Evolutionary conservation across 371 early-diverging fungal species (phyloP), one percentile per base, ranked within the genome.

Genomic region (Mucor racemosus): DNA sequence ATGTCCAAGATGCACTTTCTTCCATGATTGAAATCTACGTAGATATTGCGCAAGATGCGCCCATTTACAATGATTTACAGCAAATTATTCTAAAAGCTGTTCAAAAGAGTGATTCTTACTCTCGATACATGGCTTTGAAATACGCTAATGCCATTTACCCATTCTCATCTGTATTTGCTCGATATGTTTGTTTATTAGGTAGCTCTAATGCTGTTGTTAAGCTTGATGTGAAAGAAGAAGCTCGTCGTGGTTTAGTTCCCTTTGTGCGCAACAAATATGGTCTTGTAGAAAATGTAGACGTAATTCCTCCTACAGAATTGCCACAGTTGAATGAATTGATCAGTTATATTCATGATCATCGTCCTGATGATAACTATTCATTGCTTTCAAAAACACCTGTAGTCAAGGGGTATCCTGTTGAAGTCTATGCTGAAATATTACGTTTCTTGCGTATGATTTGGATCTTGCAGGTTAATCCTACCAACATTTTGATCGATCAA

Each of bases 1-100:
- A 91, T 60, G 89, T 95, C 5, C 94, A 94, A 72, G 94, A 95
- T 55, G 88, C 93, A 0, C 76, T 97, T 8, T 84, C 90, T 7
- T 89, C 89, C 0, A 93, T 95, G 91, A 83, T 91, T 62, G 90
- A 87, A 3, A 89, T 92, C 1, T 92, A 90, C 65, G 74, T 76
- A 0, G 82, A 88, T 38, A 46, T 81, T 34, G 58, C 67, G 21
- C 77, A 73, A 10, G 71, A 65, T 9, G 76, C 62, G 0, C 72
- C 77, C 4, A 67, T 84, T 0, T 85, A 87, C 60, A 60, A 73
- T 0, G 72, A 83, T 1, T 67, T 91, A 0, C 80, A 91, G 48
- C 76, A 75, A 11, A 74, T 84, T 11, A 74, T 88, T 5, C 70
- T 81, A 10, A 77, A 81, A 14, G 88, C 88, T 60, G 85, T 92